These are phyloP conservation scores for Abortiporus biennis DNA, from an alignment of 1,284 basidiomycete species.

Conservation along the genomic window DNA sequence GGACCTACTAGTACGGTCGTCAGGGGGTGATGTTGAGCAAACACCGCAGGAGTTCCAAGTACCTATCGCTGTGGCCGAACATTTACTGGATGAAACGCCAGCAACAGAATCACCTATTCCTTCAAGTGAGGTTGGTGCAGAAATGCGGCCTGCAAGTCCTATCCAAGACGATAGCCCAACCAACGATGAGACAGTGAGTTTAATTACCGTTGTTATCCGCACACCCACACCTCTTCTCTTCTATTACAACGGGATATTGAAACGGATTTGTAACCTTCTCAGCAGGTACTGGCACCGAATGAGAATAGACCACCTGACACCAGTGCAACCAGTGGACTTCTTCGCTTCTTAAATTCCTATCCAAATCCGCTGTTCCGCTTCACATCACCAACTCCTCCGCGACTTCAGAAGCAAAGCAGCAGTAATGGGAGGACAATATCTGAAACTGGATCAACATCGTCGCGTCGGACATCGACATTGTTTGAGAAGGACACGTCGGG, in stretches of 20 bases:
- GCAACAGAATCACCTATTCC: slow-evolving; percentile 20
- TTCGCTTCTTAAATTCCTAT: slow-evolving; percentile 41
- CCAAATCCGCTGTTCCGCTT: slow-evolving; percentile 36
- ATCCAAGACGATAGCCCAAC: slow-evolving; percentile 1
- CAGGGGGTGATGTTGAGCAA: slow-evolving; percentile 41
- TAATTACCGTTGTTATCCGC: too few relatives aligned
- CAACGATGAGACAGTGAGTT: background rate
- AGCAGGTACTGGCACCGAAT: slow-evolving; percentile 6
- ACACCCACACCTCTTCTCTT: too few relatives aligned
- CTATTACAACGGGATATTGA: too few relatives aligned
- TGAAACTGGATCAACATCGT: background rate
- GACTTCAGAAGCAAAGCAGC: background rate
- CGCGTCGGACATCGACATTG: slow-evolving; percentile 10
- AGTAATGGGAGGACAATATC: background rate
- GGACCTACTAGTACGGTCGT: slow-evolving; percentile 57
- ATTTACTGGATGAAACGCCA: slow-evolving; percentile 41
- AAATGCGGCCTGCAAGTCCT: too few relatives aligned
- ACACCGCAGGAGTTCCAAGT: slow-evolving; percentile 55
- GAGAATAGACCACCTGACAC: slow-evolving; percentile 18
- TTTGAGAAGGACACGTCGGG: slow-evolving; percentile 7
- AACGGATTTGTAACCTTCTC: background rate
- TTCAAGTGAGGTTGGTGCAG: too few relatives aligned
- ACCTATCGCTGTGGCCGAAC: slow-evolving; percentile 59
- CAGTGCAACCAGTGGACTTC: slow-evolving; percentile 26
- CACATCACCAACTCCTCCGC: slow-evolving; percentile 20